phyloP scores from a whole-genome alignment of 179 eudicot species.

The Drosera spatulata region DNA sequence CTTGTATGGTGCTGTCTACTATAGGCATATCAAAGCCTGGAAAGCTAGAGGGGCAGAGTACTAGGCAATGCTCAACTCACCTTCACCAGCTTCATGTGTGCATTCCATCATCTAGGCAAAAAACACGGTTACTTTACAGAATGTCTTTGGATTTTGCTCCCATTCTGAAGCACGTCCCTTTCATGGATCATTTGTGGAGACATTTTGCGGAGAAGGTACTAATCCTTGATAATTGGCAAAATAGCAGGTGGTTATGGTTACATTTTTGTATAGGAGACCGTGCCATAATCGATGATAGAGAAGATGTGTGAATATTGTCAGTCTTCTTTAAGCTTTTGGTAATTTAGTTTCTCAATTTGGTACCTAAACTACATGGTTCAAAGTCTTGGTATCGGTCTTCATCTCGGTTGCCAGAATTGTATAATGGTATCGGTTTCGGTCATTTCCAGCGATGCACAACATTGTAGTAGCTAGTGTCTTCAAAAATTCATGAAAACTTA shows the following conservation, averaged over 20 bases:
- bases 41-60: conserved; percentile 81
- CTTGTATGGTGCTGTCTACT: conserved; percentile 91
- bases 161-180: conserved; percentile 65
- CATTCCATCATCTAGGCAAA: conserved; percentile 68
- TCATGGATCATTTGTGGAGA: conserved; percentile 76
- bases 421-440: no score
- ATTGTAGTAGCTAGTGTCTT: no score
- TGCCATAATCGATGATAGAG: no score
- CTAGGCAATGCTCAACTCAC: conserved; percentile 80
- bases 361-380: no score
- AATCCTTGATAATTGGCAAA: neutral
- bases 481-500: no score
- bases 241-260: neutral
- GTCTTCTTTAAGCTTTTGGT: no score
- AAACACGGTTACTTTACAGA: conserved; percentile 85
- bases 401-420: no score
- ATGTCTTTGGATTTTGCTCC: conserved; percentile 98
- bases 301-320: no score
- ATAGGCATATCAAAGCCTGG: conserved; percentile 97
- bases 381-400: no score
- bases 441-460: no score
- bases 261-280: neutral
- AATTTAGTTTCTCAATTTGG: no score
- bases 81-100: conserved; percentile 97
- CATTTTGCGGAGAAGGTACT: conserved; percentile 84